A percentile compares a stretch with the other conserved stretches of the same genome.
Conservation (phyloP, 805 yeast genomes). For the Tetrapisispora taiwanensis region DNA sequence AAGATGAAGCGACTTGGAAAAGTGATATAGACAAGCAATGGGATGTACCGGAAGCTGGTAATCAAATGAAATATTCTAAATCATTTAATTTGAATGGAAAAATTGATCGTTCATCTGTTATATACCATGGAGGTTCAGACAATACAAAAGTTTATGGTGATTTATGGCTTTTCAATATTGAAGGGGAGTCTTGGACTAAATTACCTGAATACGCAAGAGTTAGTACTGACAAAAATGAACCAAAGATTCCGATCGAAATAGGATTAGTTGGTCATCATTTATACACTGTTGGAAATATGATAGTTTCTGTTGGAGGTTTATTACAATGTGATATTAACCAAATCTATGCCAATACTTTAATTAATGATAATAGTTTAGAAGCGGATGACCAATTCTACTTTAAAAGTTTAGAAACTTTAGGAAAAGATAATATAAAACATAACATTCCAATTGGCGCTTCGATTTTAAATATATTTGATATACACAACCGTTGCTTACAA, state of each 20-base stretch:
- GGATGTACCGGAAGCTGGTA: not conserved
- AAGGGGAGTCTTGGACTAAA: slow-evolving; percentile 34
- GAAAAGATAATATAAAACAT: not conserved
- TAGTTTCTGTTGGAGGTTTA: slow-evolving; percentile 23
- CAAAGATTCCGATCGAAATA: slow-evolving; percentile 12
- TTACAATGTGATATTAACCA: slow-evolving; percentile 16
- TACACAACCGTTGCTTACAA: slow-evolving; percentile 16
- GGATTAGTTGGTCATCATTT: slow-evolving; percentile 24
- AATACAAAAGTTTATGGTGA: slow-evolving; percentile 34
- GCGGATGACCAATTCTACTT: not conserved
- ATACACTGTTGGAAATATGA: slow-evolving; percentile 16
- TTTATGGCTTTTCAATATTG: slow-evolving; percentile 41
- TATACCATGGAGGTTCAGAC: slow-evolving; percentile 33
- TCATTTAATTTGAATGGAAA: not conserved
- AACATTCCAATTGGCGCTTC: slow-evolving; percentile 1
- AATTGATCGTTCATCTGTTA: slow-evolving; percentile 4
- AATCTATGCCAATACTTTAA: slow-evolving; percentile 1
- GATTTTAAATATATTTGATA: slow-evolving; percentile 16
- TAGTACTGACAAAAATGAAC: slow-evolving; percentile 5
- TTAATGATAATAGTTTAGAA: not conserved
- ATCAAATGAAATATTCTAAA: not conserved
- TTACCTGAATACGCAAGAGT: slow-evolving; percentile 7
- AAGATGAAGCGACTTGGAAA: not conserved
- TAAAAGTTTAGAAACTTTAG: not conserved
- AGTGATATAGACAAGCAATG: not conserved